These are phyloP conservation scores for Blastobotrys buckinghamii DNA, from an alignment of 1,139 yeast species.

Conservation along the genomic window DNA sequence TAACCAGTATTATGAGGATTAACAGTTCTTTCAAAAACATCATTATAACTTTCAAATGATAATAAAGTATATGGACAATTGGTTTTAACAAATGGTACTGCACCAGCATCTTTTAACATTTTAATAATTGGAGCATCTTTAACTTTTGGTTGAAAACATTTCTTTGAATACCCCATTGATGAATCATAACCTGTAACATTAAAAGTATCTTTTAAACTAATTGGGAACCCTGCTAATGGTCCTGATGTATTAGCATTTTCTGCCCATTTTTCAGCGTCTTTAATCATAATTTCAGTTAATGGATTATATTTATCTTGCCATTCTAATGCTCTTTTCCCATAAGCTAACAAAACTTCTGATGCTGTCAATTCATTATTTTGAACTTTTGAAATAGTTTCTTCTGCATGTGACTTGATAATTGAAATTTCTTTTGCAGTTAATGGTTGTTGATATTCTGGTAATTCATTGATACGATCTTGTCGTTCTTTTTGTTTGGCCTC, in stretches of 20 bases:
- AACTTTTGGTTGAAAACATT: conserved; percentile 33
- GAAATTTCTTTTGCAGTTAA: conserved; percentile 29
- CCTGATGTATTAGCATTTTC: conserved; percentile 35
- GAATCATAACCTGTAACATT: conserved; percentile 48
- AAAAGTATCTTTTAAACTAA: conserved; percentile 51
- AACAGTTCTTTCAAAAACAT: conserved; percentile 40
- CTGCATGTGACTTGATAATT: conserved; percentile 28
- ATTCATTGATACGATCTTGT: conserved; percentile 30
- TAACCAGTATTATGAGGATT: conserved; percentile 39
- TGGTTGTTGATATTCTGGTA: conserved; percentile 32
- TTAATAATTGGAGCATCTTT: conserved; percentile 35
- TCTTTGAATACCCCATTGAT: conserved; percentile 45
- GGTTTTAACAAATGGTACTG: conserved; percentile 44
- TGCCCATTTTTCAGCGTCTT: conserved; percentile 35
- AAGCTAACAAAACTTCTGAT: conserved; percentile 32
- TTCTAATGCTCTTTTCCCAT: conserved; percentile 35
- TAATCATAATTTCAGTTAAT: conserved; percentile 36
- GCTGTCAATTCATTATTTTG: conserved; percentile 31
- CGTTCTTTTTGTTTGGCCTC: conserved; percentile 33
- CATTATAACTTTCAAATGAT: conserved; percentile 41
- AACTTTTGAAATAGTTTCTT: conserved; percentile 29
- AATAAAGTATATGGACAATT: conserved; percentile 45
- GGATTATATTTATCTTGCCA: conserved; percentile 35
- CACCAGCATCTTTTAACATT: conserved; percentile 41
- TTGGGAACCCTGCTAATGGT: conserved; percentile 64